Evolutionary conservation across 2,329 filamentous ascomycete species (phyloP), one percentile per base, ranked within the genome.

Genomic region (Albifimbria verrucaria): DNA sequence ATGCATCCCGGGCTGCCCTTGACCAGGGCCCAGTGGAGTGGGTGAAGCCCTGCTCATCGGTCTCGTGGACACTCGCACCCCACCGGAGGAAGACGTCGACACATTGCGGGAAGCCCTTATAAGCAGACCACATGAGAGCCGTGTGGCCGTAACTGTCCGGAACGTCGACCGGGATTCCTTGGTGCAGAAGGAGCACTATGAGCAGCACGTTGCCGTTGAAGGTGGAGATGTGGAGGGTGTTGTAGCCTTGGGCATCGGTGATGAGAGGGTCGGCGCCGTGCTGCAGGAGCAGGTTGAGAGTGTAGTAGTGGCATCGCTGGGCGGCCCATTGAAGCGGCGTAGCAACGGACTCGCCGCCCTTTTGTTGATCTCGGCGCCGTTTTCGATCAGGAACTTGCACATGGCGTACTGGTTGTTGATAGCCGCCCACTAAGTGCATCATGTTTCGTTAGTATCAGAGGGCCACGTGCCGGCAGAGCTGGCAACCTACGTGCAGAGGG

Each of bases 401-500:
- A 97, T 92, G 60, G 90, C 90, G 75, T 93, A 95, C 70, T 97
- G 94, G 68, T 97, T 97, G 76, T 99, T 99, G 71, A 99, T 97
- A 36, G 95, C 91, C 46, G 94, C 94, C 94, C 94, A 99, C 91
- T 99, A 68, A 50, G 56, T 62, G 52, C 63, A 61, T 23, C 20
- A 46, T 48, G 52, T 58, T 56, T 61, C 42, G 45, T 49, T 20
- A 24, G 17, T n/a, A 23, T 4, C 15, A 7, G n/a, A n/a, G 21
- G 15, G 22, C 24, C 20, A 49, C 39, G 43, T 11, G 9, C 41
- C 43, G 43, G 5, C 17, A 20, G 42, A 12, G 23, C 26, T 20
- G 6, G 20, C 23, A 25, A 76, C 82, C 64, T 80, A 97, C 93
- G 79, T 97, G 94, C 71, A 99, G 75, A 57, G 94, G 92, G 41